phyloP scores from a whole-genome alignment of 129 eudicot genomes.

The Pulicaria dysenterica region DNA sequence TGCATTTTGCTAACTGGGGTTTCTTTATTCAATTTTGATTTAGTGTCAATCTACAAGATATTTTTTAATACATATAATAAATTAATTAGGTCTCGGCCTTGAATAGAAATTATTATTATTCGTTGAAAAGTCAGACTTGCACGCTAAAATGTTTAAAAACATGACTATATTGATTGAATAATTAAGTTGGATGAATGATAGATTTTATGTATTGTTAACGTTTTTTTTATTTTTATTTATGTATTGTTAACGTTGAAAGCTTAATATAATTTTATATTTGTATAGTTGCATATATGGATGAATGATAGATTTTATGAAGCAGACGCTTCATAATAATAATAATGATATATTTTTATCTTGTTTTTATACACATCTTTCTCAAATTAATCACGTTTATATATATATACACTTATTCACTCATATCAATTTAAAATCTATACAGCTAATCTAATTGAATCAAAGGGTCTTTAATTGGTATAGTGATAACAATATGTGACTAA shows the following conservation, averaged over 20 bases:
- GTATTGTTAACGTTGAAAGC: background rate
- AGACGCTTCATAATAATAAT: background rate
- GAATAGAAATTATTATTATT: background rate
- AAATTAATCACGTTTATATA: too few relatives aligned
- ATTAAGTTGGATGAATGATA: background rate
- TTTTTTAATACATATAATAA: background rate
- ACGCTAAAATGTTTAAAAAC: background rate
- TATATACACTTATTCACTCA: too few relatives aligned
- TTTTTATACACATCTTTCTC: too few relatives aligned
- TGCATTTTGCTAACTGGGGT: too few relatives aligned
- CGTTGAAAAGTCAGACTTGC: slow-evolving; percentile 10
- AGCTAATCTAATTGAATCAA: too few relatives aligned
- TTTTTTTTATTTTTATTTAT: too few relatives aligned
- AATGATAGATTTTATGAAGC: background rate
- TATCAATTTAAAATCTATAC: too few relatives aligned
- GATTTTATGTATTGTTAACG: background rate
- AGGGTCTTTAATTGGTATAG: too few relatives aligned
- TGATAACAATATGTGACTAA: too few relatives aligned
- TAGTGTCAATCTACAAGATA: background rate
- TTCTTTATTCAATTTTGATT: too few relatives aligned
- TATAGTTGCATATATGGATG: background rate
- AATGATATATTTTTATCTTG: background rate
- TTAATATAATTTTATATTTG: background rate
- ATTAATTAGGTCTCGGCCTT: background rate
- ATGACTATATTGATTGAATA: background rate